Conservation (phyloP, 2,329 filamentous ascomycete genomes). For the Sarocladium oryzae region DNA sequence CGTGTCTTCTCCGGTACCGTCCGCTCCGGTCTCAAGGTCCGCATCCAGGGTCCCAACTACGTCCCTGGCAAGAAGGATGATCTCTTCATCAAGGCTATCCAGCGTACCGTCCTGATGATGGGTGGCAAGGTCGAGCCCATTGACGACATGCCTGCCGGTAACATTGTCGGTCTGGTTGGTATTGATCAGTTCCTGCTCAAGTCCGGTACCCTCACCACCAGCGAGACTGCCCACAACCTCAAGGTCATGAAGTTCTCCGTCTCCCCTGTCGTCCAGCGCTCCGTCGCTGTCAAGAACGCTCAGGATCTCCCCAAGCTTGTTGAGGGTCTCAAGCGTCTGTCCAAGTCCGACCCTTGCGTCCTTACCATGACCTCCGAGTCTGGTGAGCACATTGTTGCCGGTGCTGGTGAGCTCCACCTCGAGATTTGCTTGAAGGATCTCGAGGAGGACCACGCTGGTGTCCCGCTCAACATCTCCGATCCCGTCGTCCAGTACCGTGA, state of each 20-base stretch:
- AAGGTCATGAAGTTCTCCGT: slow-evolving; percentile 99
- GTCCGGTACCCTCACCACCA: slow-evolving; percentile 98
- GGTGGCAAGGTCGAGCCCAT: slow-evolving; percentile 98
- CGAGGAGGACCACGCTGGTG: slow-evolving; percentile 97
- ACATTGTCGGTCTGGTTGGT: slow-evolving; percentile 99
- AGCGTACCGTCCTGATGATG: slow-evolving; percentile 99
- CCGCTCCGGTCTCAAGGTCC: slow-evolving; percentile 96
- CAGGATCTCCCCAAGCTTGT: slow-evolving; percentile 99
- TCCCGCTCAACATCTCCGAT: slow-evolving; percentile 95
- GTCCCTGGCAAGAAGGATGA: slow-evolving; percentile 97
- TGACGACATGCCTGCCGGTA: slow-evolving; percentile 97
- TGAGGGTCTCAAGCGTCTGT: slow-evolving; percentile 99
- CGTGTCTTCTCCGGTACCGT: slow-evolving; percentile 99
- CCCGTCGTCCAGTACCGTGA: slow-evolving; percentile 98
- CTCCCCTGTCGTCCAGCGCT: slow-evolving; percentile 95
- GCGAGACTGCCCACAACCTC: slow-evolving; percentile 97
- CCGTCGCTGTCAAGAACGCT: slow-evolving; percentile 99
- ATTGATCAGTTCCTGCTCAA: slow-evolving; percentile 99
- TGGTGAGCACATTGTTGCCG: slow-evolving; percentile 97
- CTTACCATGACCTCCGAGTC: slow-evolving; percentile 83
- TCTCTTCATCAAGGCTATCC: slow-evolving; percentile 97
- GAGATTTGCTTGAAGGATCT: slow-evolving; percentile 99
- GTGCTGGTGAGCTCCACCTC: slow-evolving; percentile 98
- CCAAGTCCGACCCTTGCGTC: slow-evolving; percentile 99
- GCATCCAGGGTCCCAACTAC: slow-evolving; percentile 99